Percentiles rank a stretch among this genome's conserved stretches.
These are phyloP conservation scores for Melastoma malabathricum DNA, from an alignment of 345 rosid species.

Conservation along the genomic window DNA sequence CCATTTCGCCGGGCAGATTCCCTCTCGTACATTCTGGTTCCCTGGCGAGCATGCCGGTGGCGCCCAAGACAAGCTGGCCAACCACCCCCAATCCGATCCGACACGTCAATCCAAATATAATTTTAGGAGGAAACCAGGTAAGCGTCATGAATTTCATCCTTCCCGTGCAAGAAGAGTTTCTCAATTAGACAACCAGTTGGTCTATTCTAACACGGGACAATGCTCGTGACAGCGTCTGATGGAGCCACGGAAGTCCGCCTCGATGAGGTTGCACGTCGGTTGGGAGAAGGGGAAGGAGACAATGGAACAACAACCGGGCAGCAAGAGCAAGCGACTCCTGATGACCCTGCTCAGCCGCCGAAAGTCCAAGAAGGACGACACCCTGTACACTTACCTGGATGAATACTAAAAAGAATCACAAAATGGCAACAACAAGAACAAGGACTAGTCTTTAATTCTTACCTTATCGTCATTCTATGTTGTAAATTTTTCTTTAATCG, in stretches of 20 bases:
- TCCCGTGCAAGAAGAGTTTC: neutral
- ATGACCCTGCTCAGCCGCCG: constrained; percentile 87
- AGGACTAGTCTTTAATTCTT: neutral
- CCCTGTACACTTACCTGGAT: constrained; percentile 67
- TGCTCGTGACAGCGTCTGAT: constrained; percentile 48
- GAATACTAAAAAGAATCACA: constrained; percentile 39
- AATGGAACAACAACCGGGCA: constrained; percentile 54
- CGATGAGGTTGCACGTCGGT: constrained; percentile 49
- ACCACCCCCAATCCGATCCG: constrained; percentile 30
- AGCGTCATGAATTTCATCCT: constrained; percentile 5
- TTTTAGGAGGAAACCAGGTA: constrained; percentile 41
- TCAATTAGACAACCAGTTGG: neutral
- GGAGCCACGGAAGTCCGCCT: constrained; percentile 71
- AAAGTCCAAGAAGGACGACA: constrained; percentile 83
- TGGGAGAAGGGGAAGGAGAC: constrained; percentile 38
- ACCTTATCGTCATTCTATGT: too few species aligned
- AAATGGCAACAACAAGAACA: neutral
- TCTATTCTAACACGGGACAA: neutral
- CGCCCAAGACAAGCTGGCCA: constrained; percentile 53
- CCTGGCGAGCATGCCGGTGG: constrained; percentile 43
- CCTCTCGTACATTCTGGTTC: constrained; percentile 76
- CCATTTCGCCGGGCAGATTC: constrained; percentile 72
- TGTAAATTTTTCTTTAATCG: too few species aligned
- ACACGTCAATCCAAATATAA: constrained; percentile 42
- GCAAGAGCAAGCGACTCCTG: constrained; percentile 88